phyloP scores from a whole-genome alignment of 192 early-diverging fungal species.

The Entomortierella beljakovae region DNA sequence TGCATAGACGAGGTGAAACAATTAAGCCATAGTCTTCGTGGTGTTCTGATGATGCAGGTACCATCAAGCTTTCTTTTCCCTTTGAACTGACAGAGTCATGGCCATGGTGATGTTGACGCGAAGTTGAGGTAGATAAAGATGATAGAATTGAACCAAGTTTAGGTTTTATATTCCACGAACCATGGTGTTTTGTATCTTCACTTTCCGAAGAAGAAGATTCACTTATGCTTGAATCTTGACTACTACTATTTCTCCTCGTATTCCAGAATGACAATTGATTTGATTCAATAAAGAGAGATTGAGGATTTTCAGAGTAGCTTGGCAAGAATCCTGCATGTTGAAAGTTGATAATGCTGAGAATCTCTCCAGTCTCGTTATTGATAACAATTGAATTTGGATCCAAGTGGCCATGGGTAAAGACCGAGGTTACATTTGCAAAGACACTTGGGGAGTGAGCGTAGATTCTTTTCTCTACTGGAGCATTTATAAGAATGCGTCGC shows the following conservation, averaged over 20 bases:
- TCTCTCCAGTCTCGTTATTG: background rate
- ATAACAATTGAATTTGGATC: conserved; percentile 14
- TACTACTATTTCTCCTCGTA: background rate
- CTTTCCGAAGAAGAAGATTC: background rate
- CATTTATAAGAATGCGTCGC: background rate
- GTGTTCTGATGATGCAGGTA: background rate
- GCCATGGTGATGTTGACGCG: background rate
- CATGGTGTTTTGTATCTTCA: background rate
- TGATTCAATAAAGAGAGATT: conserved; percentile 6
- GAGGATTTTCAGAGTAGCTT: conserved; percentile 17
- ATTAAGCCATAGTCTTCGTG: background rate
- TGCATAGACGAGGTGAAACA: background rate
- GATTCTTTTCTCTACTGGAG: background rate
- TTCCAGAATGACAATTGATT: conserved; percentile 20
- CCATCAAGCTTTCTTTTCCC: too few species aligned
- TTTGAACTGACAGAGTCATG: background rate
- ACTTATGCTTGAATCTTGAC: background rate
- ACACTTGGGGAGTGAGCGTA: background rate
- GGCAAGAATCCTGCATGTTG: conserved; percentile 38
- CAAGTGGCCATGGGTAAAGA: conserved; percentile 19
- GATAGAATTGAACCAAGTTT: background rate
- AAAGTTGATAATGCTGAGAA: conserved; percentile 20
- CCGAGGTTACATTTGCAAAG: background rate
- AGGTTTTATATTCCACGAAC: background rate
- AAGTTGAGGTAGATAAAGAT: background rate